These are phyloP conservation scores for Aspergillus texensis DNA, from an alignment of 2,329 filamentous ascomycete genomes.

Conservation along the genomic window DNA sequence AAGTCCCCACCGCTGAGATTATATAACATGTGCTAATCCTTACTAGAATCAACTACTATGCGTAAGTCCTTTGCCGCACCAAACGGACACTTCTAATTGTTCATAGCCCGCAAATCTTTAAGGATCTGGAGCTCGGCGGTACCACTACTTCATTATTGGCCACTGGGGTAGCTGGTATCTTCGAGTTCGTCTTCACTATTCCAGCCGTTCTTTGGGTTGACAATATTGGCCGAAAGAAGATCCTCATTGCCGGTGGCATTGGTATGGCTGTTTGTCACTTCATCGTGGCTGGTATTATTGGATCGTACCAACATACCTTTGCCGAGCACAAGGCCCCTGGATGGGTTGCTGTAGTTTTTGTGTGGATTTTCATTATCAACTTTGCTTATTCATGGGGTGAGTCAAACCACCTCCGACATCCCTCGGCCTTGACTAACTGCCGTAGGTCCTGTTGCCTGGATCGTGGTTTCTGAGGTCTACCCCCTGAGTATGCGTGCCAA, in stretches of 20 bases:
- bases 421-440: not conserved
- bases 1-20: not conserved
- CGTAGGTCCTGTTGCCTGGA: conserved; percentile 66
- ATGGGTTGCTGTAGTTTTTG: conserved; percentile 64
- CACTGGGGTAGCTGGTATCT: conserved; percentile 44
- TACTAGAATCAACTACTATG: conserved; percentile 42
- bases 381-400: conserved; percentile 72
- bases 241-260: conserved; percentile 57
- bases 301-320: conserved; percentile 64
- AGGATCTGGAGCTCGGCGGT: conserved; percentile 35
- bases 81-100: not conserved
- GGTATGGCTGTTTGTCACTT: conserved; percentile 73
- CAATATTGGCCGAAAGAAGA: conserved; percentile 42
- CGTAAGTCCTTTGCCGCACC: conserved; percentile 20
- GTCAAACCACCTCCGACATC: not conserved
- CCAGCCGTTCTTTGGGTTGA: conserved; percentile 46
- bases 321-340: conserved; percentile 61
- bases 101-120: conserved; percentile 36
- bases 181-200: conserved; percentile 45
- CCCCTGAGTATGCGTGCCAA: conserved; percentile 70
- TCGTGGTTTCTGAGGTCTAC: conserved; percentile 74
- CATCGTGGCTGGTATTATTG: conserved; percentile 71
- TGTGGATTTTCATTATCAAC: conserved; percentile 73
- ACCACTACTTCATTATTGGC: conserved; percentile 43
- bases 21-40: not conserved